These are phyloP conservation scores for Podaxis rugospora DNA, from an alignment of 768 basidiomycete species.

Conservation along the genomic window DNA sequence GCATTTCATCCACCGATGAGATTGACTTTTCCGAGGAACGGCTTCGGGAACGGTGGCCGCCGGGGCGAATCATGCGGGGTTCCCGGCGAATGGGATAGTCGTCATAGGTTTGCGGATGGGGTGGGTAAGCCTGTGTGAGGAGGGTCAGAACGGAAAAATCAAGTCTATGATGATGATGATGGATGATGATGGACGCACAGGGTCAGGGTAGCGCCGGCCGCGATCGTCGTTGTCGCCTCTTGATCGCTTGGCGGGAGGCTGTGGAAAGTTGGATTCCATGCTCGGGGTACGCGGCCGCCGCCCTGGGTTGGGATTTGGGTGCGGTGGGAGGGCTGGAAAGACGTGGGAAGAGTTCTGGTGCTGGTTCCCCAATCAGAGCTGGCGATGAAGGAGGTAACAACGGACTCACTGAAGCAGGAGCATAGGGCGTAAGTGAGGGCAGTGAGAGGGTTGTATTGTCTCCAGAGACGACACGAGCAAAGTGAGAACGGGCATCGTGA, in stretches of 20 bases:
- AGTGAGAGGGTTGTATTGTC: slow-evolving; percentile 36
- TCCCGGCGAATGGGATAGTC: slow-evolving; percentile 10
- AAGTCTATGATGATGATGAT: background rate
- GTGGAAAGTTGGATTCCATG: slow-evolving; percentile 35
- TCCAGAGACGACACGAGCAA: slow-evolving; percentile 38
- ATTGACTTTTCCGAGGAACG: slow-evolving; percentile 32
- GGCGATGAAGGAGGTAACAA: background rate
- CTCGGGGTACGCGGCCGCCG: slow-evolving; percentile 31
- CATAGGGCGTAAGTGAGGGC: slow-evolving; percentile 27
- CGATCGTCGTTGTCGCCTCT: slow-evolving; percentile 19
- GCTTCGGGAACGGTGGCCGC: slow-evolving; percentile 28
- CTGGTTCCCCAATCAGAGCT: slow-evolving; percentile 6
- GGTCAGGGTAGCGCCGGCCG: slow-evolving; percentile 24
- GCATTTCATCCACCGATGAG: slow-evolving; percentile 39
- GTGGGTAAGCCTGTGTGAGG: slow-evolving; percentile 8
- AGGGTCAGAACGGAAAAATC: background rate
- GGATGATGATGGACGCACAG: slow-evolving; percentile 19
- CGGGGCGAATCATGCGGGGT: slow-evolving; percentile 11
- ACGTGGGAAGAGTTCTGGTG: slow-evolving; percentile 19
- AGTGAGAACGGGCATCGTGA: slow-evolving; percentile 46
- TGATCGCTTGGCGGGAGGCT: slow-evolving; percentile 16
- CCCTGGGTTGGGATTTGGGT: slow-evolving; percentile 27
- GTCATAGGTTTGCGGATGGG: slow-evolving; percentile 8
- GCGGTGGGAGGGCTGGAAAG: slow-evolving; percentile 36
- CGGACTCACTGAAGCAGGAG: background rate